Evolutionary conservation across 257 asterid species (phyloP).

Genomic region (Rehmannia glutinosa): DNA sequence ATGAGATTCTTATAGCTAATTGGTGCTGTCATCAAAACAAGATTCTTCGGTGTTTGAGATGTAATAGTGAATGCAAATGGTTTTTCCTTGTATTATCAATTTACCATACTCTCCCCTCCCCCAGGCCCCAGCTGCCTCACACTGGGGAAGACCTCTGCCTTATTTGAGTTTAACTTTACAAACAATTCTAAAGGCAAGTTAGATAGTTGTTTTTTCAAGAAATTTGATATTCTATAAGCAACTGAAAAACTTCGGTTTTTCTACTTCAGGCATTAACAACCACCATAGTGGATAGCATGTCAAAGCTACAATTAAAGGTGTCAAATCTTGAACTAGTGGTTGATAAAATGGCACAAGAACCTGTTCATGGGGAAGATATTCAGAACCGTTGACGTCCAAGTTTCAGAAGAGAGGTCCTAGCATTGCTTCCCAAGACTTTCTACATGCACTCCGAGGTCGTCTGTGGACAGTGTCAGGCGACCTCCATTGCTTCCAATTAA

Average conservation of each 20-base stretch:
- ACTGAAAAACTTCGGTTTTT: background rate
- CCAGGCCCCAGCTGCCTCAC: too few relatives aligned
- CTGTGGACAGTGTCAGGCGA: slow-evolving; percentile 52
- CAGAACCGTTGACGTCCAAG: slow-evolving; percentile 42
- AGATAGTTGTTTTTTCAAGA: background rate
- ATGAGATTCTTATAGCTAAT: background rate
- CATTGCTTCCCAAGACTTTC: slow-evolving; percentile 71
- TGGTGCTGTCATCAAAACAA: background rate
- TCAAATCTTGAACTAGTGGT: too few relatives aligned
- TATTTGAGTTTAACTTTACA: too few relatives aligned
- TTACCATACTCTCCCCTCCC: background rate
- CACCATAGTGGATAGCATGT: slow-evolving; percentile 62
- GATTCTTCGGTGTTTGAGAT: background rate
- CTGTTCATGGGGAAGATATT: slow-evolving; percentile 48
- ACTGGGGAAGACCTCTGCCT: background rate
- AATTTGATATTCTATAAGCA: background rate
- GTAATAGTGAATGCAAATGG: background rate
- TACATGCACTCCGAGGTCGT: slow-evolving; percentile 71
- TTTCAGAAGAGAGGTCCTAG: slow-evolving; percentile 48
- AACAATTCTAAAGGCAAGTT: background rate
- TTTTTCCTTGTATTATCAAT: background rate
- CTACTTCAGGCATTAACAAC: slow-evolving; percentile 56
- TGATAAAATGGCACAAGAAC: slow-evolving; percentile 65
- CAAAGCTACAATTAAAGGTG: slow-evolving; percentile 70
- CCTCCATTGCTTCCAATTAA: slow-evolving; percentile 41